phyloP scores from a whole-genome alignment of 495 filamentous ascomycete species.

The Trichoderma erinaceum region DNA sequence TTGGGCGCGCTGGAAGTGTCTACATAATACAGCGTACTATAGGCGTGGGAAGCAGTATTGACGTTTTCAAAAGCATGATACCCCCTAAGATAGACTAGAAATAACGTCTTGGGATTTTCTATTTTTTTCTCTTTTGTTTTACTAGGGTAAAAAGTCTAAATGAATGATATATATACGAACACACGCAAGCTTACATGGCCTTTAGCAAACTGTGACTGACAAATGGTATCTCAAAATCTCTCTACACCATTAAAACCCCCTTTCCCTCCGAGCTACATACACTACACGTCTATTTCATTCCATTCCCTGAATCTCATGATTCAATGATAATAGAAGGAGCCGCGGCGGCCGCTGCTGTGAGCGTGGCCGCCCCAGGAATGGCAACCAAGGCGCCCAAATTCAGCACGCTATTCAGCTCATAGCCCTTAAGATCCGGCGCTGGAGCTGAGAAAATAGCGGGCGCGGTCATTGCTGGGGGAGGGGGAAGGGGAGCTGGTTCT shows the following conservation, averaged over 20 bases:
- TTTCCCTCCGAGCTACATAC: neutral
- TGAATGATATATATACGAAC: neutral
- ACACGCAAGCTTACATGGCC: neutral
- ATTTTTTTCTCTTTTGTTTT: neutral
- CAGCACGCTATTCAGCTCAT: neutral
- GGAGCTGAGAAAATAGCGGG: neutral
- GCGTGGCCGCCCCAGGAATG: neutral
- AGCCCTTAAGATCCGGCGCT: neutral
- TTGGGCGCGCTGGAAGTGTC: neutral
- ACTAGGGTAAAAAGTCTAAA: neutral
- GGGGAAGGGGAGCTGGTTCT: neutral
- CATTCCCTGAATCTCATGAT: neutral
- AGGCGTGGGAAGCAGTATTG: neutral
- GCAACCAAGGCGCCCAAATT: neutral
- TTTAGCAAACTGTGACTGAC: conserved; percentile 6
- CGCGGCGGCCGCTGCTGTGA: neutral
- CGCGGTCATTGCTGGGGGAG: neutral
- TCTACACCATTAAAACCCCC: neutral
- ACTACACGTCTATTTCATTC: neutral
- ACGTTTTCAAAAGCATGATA: conserved; percentile 3
- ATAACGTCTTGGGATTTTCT: neutral
- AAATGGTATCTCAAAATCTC: neutral
- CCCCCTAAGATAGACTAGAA: neutral
- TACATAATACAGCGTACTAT: neutral
- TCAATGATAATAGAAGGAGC: neutral